Evolutionary conservation across 2,329 filamentous ascomycete genomes (phyloP).

Genomic region (Amylocarpus encephaloides): DNA sequence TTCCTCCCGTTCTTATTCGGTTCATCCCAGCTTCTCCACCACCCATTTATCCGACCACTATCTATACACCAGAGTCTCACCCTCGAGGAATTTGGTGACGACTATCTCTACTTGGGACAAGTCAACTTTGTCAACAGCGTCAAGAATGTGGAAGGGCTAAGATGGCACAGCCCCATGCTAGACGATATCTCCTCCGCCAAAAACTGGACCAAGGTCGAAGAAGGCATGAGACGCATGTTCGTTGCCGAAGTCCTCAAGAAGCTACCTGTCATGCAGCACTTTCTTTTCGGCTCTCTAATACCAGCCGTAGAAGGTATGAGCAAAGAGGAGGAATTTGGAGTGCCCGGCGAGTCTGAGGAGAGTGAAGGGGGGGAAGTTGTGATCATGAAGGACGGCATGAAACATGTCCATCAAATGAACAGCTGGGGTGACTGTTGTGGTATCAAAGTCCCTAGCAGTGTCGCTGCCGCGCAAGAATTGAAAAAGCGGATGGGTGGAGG

Average conservation of each 20-base stretch:
- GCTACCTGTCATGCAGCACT: conserved; percentile 97
- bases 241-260: conserved; percentile 87
- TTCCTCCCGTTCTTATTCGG: conserved; percentile 95
- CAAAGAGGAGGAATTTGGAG: conserved; percentile 47
- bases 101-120: conserved; percentile 89
- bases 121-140: conserved; percentile 92
- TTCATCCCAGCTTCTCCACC: conserved; percentile 79
- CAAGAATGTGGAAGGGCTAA: conserved; percentile 87
- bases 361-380: conserved; percentile 51
- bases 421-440: conserved; percentile 96
- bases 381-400: conserved; percentile 58
- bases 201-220: conserved; percentile 87
- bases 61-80: conserved; percentile 83
- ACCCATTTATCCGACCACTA: conserved; percentile 71
- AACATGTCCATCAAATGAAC: conserved; percentile 63
- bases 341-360: conserved; percentile 42
- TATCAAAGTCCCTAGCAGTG: conserved; percentile 91
- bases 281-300: conserved; percentile 82
- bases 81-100: conserved; percentile 75
- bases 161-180: conserved; percentile 97
- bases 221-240: conserved; percentile 96
- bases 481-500: conserved; percentile 62
- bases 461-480: conserved; percentile 85
- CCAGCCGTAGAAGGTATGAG: conserved; percentile 80
- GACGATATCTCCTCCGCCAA: conserved; percentile 92